Percentiles rank a stretch among this genome's conserved stretches.
Conservation (phyloP, 805 yeast species). For the Groenewaldozyma salmanticensis region DNA sequence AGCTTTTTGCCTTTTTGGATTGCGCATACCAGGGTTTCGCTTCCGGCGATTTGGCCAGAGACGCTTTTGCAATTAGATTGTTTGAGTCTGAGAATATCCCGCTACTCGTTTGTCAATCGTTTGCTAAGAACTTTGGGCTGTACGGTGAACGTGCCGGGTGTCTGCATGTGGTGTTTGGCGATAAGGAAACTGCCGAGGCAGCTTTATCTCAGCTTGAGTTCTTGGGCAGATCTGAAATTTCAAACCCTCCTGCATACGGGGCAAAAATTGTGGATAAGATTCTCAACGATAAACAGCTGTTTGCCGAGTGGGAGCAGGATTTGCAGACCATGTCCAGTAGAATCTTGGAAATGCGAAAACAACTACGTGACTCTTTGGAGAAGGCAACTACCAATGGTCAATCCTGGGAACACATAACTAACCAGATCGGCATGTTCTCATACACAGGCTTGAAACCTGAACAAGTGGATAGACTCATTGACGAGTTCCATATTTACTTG, state of each 20-base stretch:
- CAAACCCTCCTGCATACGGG: slow-evolving; percentile 94
- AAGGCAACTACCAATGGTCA: slow-evolving; percentile 66
- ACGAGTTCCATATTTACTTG: slow-evolving; percentile 72
- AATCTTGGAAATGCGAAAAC: slow-evolving; percentile 67
- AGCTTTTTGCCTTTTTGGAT: slow-evolving; percentile 80
- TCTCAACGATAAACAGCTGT: slow-evolving; percentile 55
- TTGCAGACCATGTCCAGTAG: slow-evolving; percentile 80
- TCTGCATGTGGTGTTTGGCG: slow-evolving; percentile 54
- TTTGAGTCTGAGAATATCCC: slow-evolving; percentile 45
- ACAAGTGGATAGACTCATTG: slow-evolving; percentile 69
- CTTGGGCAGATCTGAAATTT: slow-evolving; percentile 73
- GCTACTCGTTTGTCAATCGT: slow-evolving; percentile 79
- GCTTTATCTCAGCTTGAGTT: slow-evolving; percentile 66
- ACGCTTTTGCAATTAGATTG: slow-evolving; percentile 70
- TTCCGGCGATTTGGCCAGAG: slow-evolving; percentile 71
- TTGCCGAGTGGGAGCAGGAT: slow-evolving; percentile 74
- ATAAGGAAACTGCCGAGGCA: slow-evolving; percentile 40
- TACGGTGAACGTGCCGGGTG: slow-evolving; percentile 98
- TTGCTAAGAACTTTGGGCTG: slow-evolving; percentile 94
- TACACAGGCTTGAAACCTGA: slow-evolving; percentile 76
- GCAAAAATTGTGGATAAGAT: slow-evolving; percentile 80
- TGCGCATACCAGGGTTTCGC: slow-evolving; percentile 98
- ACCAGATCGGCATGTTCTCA: slow-evolving; percentile 95
- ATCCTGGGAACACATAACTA: slow-evolving; percentile 81
- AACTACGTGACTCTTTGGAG: slow-evolving; percentile 51